These are phyloP conservation scores for Lactarius tabidus DNA, from an alignment of 768 basidiomycete species.

Conservation along the genomic window DNA sequence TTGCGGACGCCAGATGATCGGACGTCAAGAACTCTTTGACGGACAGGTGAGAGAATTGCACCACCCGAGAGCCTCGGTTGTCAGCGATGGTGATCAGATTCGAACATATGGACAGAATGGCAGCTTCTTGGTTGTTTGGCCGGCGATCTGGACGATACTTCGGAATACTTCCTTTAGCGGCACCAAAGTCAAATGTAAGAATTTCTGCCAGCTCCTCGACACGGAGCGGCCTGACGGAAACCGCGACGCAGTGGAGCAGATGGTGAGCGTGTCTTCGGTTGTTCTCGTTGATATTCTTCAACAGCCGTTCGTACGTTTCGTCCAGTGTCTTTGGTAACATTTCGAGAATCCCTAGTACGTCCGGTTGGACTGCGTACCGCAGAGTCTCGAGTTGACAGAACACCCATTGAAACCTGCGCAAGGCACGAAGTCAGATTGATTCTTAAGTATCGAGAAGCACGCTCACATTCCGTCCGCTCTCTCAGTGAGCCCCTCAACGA, in stretches of 20 bases:
- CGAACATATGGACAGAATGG: background rate
- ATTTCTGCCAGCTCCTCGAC: background rate
- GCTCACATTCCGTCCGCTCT: background rate
- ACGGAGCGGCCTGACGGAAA: background rate
- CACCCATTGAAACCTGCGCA: background rate
- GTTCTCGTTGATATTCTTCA: background rate
- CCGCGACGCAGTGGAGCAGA: background rate
- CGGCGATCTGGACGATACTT: background rate
- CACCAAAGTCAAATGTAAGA: background rate
- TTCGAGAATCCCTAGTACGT: background rate
- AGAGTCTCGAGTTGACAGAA: background rate
- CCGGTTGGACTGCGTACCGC: background rate
- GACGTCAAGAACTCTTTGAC: background rate
- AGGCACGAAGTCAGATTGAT: too few relatives aligned
- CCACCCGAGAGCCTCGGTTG: background rate
- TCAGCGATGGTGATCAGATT: background rate
- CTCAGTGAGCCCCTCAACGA: background rate
- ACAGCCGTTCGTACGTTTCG: background rate
- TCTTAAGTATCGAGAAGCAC: too few relatives aligned
- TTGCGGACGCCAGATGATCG: background rate
- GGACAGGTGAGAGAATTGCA: conserved; percentile 1
- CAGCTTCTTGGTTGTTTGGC: background rate
- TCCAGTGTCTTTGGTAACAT: background rate
- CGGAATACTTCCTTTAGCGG: background rate
- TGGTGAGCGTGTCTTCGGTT: background rate